Evolutionary conservation across 2,329 filamentous ascomycete species (phyloP).

Genomic region (Xylariaceae sp.): DNA sequence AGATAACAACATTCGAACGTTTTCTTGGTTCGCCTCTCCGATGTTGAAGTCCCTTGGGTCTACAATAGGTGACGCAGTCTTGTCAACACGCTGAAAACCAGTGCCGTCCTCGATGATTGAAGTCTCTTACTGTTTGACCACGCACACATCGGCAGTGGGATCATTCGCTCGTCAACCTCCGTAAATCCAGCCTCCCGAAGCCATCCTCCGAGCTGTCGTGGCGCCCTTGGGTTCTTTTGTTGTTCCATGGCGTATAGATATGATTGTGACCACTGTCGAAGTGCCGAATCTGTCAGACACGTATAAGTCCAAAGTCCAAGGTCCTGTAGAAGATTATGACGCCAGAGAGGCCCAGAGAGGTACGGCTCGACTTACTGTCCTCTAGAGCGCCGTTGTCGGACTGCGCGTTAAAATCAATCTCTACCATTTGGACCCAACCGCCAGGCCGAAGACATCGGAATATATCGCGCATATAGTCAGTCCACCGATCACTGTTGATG

Average conservation of each 20-base stretch:
- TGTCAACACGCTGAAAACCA: conserved; percentile 14
- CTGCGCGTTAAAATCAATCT: conserved; percentile 79
- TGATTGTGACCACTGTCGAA: conserved; percentile 61
- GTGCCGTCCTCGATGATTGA: neutral
- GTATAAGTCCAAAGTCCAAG: conserved; percentile 16
- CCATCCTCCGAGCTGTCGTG: conserved; percentile 53
- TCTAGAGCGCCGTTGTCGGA: conserved; percentile 78
- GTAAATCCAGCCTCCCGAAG: conserved; percentile 60
- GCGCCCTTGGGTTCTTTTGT: conserved; percentile 62
- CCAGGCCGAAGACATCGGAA: conserved; percentile 64
- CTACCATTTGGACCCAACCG: conserved; percentile 86
- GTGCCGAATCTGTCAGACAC: conserved; percentile 49
- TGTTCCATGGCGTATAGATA: conserved; percentile 57
- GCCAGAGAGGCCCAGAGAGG: neutral
- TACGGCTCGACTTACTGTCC: conserved; percentile 41
- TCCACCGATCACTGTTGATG: conserved; percentile 69
- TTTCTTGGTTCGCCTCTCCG: conserved; percentile 48
- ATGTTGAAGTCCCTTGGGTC: conserved; percentile 49
- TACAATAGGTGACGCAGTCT: conserved; percentile 26
- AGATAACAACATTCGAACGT: conserved; percentile 49
- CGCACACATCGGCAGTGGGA: conserved; percentile 62
- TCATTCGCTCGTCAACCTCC: conserved; percentile 57
- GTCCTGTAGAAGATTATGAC: neutral
- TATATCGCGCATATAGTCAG: conserved; percentile 70
- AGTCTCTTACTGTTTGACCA: conserved; percentile 59